A percentile compares a stretch with the other conserved stretches of the same genome.
phyloP scores from a whole-genome alignment of 2,329 filamentous ascomycete genomes.

The Xylaria sp. region DNA sequence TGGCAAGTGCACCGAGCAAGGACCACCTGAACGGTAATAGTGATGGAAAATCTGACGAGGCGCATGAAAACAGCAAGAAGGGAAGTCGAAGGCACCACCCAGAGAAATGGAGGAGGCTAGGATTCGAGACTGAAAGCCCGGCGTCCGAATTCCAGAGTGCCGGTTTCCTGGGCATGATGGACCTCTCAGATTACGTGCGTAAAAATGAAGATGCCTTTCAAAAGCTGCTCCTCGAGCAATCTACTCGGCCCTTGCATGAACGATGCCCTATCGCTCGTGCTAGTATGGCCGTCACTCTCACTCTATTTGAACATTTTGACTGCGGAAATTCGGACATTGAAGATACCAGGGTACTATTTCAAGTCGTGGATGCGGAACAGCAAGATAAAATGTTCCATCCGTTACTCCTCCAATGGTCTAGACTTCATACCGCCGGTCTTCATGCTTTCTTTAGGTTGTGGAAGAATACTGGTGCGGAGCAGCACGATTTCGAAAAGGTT shows the following conservation, averaged over 20 bases:
- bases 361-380: conserved; percentile 79
- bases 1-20: conserved; percentile 75
- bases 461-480: conserved; percentile 86
- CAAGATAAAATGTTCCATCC: conserved; percentile 90
- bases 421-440: conserved; percentile 84
- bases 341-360: conserved; percentile 80
- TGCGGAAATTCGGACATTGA: conserved; percentile 85
- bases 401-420: conserved; percentile 90
- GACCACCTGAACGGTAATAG: conserved; percentile 45
- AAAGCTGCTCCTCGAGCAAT: conserved; percentile 90
- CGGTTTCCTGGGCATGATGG: conserved; percentile 97
- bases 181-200: conserved; percentile 90
- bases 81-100: conserved; percentile 80
- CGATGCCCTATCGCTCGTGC: conserved; percentile 89
- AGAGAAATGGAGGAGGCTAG: conserved; percentile 91
- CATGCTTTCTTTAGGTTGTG: conserved; percentile 91
- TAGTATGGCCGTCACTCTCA: conserved; percentile 85
- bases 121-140: conserved; percentile 91
- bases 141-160: conserved; percentile 84
- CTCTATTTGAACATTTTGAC: conserved; percentile 95
- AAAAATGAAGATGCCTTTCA: conserved; percentile 94
- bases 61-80: conserved; percentile 60
- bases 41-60: conserved; percentile 52
- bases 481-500: conserved; percentile 93
- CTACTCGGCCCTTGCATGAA: conserved; percentile 73